These are phyloP conservation scores for Emericellopsis atlantica DNA, from an alignment of 2,329 filamentous ascomycete genomes.

Conservation along the genomic window DNA sequence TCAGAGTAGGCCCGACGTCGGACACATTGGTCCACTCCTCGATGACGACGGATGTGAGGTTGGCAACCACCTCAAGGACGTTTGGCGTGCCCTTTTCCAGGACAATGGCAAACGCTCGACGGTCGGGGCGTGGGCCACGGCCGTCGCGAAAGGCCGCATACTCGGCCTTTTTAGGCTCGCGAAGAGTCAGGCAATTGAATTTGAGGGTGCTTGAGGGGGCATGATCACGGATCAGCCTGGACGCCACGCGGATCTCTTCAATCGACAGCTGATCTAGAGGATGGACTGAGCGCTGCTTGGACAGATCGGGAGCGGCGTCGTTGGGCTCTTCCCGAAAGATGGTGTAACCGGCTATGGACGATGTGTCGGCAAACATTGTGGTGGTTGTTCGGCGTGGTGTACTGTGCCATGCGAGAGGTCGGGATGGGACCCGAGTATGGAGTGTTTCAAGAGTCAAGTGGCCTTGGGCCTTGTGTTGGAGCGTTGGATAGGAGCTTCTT, in stretches of 20 bases:
- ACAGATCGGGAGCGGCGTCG: slow-evolving; percentile 20
- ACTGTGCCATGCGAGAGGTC: not conserved
- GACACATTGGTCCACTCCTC: slow-evolving; percentile 31
- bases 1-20: slow-evolving; percentile 41
- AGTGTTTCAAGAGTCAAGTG: not conserved
- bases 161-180: slow-evolving; percentile 51
- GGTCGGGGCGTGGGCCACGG: slow-evolving; percentile 30
- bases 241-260: slow-evolving; percentile 38
- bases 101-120: slow-evolving; percentile 35
- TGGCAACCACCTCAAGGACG: slow-evolving; percentile 39
- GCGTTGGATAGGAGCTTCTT: not conserved
- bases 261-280: slow-evolving; percentile 38
- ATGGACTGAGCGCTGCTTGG: slow-evolving; percentile 18
- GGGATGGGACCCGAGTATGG: not conserved
- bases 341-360: slow-evolving; percentile 30
- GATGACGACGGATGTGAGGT: slow-evolving; percentile 25
- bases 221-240: slow-evolving; percentile 31
- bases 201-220: slow-evolving; percentile 18
- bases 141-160: slow-evolving; percentile 48
- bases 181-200: slow-evolving; percentile 53
- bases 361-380: slow-evolving; percentile 28
- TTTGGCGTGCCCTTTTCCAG: slow-evolving; percentile 22
- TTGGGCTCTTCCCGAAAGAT: slow-evolving; percentile 28
- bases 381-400: not conserved
- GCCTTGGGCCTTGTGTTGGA: not conserved